phyloP scores from a whole-genome alignment of 495 filamentous ascomycete genomes.

The Tricharina praecox region DNA sequence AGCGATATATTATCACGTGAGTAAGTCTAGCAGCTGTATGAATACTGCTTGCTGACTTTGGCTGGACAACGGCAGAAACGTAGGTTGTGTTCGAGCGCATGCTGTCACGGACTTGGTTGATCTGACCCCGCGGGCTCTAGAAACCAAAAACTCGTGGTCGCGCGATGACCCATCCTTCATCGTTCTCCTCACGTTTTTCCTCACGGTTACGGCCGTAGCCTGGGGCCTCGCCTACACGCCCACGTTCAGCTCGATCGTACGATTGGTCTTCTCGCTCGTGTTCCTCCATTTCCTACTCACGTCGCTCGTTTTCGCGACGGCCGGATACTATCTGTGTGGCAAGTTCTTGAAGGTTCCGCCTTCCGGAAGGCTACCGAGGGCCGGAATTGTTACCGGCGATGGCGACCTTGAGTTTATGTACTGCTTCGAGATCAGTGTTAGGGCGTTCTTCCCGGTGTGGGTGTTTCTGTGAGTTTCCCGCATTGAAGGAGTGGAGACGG shows the following conservation, averaged over 20 bases:
- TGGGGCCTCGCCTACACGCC: conserved; percentile 56
- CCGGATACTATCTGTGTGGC: conserved; percentile 48
- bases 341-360: conserved; percentile 42
- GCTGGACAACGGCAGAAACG: conserved; percentile 37
- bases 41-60: background rate
- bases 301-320: conserved; percentile 43
- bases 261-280: conserved; percentile 45
- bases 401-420: conserved; percentile 57
- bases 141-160: conserved; percentile 66
- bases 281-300: conserved; percentile 50
- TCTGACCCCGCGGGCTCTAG: conserved; percentile 26
- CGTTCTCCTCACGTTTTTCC: conserved; percentile 59
- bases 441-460: conserved; percentile 60
- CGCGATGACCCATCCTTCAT: conserved; percentile 62
- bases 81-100: no score
- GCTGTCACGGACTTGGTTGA: background rate
- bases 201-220: conserved; percentile 52
- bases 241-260: conserved; percentile 39
- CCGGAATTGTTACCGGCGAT: conserved; percentile 31
- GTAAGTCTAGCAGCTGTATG: background rate
- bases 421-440: conserved; percentile 62
- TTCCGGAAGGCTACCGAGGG: conserved; percentile 31
- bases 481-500: no score
- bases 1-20: conserved; percentile 60
- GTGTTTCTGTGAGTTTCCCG: conserved; percentile 37